Evolutionary conservation across 805 yeast species (phyloP).

Genomic region (Ogataea wickerhamii): DNA sequence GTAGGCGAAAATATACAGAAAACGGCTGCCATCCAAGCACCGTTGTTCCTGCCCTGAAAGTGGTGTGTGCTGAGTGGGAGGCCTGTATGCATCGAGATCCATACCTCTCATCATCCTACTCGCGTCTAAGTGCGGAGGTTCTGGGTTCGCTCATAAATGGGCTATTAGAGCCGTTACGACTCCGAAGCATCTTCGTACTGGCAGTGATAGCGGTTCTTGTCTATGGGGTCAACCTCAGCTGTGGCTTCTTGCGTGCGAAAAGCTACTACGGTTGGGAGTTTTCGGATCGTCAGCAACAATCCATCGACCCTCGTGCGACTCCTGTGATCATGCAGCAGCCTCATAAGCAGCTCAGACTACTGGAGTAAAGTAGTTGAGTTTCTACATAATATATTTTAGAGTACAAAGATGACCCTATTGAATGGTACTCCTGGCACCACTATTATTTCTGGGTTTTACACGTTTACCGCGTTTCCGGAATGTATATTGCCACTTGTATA

Average conservation of each 20-base stretch:
- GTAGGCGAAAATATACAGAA: conserved; percentile 47
- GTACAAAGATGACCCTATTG: too few relatives aligned
- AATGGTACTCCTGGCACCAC: too few relatives aligned
- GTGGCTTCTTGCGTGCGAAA: conserved; percentile 63
- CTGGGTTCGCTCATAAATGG: conserved; percentile 60
- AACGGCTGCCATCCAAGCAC: conserved; percentile 57
- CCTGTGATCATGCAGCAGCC: too few relatives aligned
- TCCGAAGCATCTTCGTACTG: conserved; percentile 50
- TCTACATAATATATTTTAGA: too few relatives aligned
- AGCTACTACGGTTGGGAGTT: conserved; percentile 39
- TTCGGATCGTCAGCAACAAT: too few relatives aligned
- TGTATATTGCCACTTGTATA: too few relatives aligned
- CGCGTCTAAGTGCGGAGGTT: conserved; percentile 58
- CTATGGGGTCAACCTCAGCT: conserved; percentile 60
- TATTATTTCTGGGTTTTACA: too few relatives aligned
- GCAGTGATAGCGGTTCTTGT: conserved; percentile 33
- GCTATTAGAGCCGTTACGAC: conserved; percentile 63
- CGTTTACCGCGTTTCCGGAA: too few relatives aligned
- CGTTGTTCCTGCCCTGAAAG: conserved; percentile 55
- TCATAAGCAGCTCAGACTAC: too few relatives aligned
- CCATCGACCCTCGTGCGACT: too few relatives aligned
- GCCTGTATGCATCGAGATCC: conserved; percentile 64
- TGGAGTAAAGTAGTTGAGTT: too few relatives aligned
- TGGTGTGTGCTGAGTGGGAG: conserved; percentile 58
- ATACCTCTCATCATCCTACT: conserved; percentile 43